phyloP scores from a whole-genome alignment of 306 rosid genomes.

The Quercus engelmannii region DNA sequence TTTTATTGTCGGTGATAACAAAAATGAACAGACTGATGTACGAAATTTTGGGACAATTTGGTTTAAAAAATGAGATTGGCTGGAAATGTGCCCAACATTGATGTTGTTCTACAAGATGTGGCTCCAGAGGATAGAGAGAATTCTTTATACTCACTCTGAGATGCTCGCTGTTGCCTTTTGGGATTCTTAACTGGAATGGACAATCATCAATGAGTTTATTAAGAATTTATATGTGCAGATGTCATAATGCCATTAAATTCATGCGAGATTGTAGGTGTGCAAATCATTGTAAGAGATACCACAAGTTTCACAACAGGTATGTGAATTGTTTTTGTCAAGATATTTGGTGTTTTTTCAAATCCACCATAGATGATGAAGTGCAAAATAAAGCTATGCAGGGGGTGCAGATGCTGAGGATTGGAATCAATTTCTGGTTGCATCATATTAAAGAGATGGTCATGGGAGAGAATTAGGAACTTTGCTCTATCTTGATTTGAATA shows the following conservation, averaged over 20 bases:
- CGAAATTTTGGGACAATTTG: constrained; percentile 31
- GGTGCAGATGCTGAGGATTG: too few relatives aligned
- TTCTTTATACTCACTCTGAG: constrained; percentile 48
- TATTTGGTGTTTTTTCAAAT: constrained; percentile 37
- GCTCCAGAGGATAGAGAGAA: constrained; percentile 52
- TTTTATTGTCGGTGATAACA: constrained; percentile 51
- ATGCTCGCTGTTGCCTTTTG: constrained; percentile 50
- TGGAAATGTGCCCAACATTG: constrained; percentile 46
- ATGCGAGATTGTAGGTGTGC: constrained; percentile 45
- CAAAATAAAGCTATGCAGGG: not conserved
- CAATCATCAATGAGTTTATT: constrained; percentile 39
- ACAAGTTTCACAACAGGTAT: constrained; percentile 53
- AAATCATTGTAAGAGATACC: constrained; percentile 47
- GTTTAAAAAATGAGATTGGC: constrained; percentile 46
- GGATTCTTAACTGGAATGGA: constrained; percentile 45
- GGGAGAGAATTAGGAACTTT: too few relatives aligned
- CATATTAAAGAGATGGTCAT: too few relatives aligned
- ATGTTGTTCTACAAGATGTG: constrained; percentile 58
- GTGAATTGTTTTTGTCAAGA: constrained; percentile 49
- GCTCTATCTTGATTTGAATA: not conserved
- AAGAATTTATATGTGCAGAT: constrained; percentile 59
- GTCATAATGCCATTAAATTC: constrained; percentile 53
- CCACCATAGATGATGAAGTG: constrained; percentile 1
- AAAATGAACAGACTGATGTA: constrained; percentile 28
- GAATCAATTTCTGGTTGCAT: too few relatives aligned